These are phyloP conservation scores for Fusarium penzigii DNA, from an alignment of 2,329 filamentous ascomycete species.

Conservation along the genomic window DNA sequence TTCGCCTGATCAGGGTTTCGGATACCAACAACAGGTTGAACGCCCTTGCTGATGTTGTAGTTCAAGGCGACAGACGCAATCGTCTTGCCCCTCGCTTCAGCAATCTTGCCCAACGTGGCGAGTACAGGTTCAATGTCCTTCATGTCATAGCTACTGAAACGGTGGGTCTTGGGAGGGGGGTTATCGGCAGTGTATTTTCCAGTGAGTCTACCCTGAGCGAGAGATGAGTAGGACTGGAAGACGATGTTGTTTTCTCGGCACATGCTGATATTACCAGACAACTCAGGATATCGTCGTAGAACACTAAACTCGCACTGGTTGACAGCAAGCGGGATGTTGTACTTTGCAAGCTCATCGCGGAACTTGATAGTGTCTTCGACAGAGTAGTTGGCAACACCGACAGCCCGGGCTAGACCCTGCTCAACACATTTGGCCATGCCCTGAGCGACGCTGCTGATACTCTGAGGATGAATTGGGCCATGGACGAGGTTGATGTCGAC, in stretches of 20 bases:
- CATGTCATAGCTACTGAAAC: conserved; percentile 6
- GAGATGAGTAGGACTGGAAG: conserved; percentile 8
- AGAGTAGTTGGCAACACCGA: conserved; percentile 7
- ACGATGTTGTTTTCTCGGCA: conserved; percentile 8
- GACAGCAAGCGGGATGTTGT: conserved; percentile 7
- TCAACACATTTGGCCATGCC: conserved; percentile 15
- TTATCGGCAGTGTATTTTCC: conserved; percentile 7
- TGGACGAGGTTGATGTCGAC: conserved; percentile 13
- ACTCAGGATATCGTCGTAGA: conserved; percentile 4
- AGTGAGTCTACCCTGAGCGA: neutral
- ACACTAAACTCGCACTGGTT: conserved; percentile 15
- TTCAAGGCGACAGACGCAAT: conserved; percentile 3
- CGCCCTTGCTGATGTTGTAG: conserved; percentile 7
- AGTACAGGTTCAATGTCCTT: conserved; percentile 3
- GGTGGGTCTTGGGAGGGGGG: neutral
- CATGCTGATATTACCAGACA: conserved; percentile 1
- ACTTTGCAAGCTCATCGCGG: conserved; percentile 10
- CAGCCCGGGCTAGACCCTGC: conserved; percentile 1
- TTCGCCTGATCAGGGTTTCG: conserved; percentile 8
- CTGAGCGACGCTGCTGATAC: neutral
- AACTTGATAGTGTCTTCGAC: conserved; percentile 2
- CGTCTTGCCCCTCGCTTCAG: conserved; percentile 5
- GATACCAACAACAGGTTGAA: conserved; percentile 5
- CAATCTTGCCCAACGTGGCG: neutral
- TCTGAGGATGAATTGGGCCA: conserved; percentile 7